Evolutionary conservation across 2,329 filamentous ascomycete species (phyloP), one percentile per base, ranked within the genome.

Genomic region (Helotiales sp.): DNA sequence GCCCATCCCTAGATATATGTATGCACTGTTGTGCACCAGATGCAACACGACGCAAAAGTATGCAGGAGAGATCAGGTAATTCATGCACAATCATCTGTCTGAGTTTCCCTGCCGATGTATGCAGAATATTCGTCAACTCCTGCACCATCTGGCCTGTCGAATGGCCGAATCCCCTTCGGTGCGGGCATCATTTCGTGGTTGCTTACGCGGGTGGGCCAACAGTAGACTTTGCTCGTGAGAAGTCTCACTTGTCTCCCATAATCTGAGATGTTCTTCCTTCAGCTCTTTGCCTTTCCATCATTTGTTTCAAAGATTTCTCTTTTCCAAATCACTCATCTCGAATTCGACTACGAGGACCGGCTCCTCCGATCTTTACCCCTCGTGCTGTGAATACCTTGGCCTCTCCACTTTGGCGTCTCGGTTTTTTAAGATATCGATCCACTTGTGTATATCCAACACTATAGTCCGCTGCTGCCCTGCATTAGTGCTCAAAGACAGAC

Each of bases 31-130:
- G 9, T 34, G 31, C 31, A 34, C 31, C 31, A 34, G 9, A 22
- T n/a, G 13, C 46, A 13, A 48, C 12, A 10, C 17, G 12, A n/a
- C 25, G 22, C 9, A 40, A 40, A 47, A 17, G 24, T 25, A 51
- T 51, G 54, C 55, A 58, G 34, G 46, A 54, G 30, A 47, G 38
- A 48, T 46, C 31, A 57, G n/a, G 49, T 47, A 27, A 47, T 52
- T 52, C 46, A 56, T 56, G 54, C 48, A 56, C 15, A 46, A 27
- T 50, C 44, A 29, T 57, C 24, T 36, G n/a, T n/a, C n/a, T n/a
- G n/a, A 54, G 17, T 34, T 27, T 12, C 42, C 22, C 36, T 2
- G 44, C 17, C 24, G n/a, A 47, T 22, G 38, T 42, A 8, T 12
- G 38, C 38, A 42, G 8, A 19, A 13, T 44, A 24, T 27, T 44